Evolutionary conservation across 2,329 filamentous ascomycete genomes (phyloP).

Genomic region (Lachnellula occidentalis): DNA sequence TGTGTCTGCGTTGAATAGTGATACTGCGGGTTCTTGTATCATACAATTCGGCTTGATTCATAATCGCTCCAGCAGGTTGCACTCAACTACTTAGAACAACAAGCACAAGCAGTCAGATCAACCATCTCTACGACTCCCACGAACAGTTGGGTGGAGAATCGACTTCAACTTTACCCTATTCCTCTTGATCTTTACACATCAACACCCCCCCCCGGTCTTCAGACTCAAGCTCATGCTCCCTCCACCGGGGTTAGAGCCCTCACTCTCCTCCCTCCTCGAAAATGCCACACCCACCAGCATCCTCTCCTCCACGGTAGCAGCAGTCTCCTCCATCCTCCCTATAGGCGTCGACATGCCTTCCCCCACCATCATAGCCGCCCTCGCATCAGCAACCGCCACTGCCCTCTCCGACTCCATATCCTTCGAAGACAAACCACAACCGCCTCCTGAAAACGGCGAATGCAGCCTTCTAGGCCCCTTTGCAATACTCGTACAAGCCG

Average conservation of each 20-base stretch:
- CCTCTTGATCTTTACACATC: not conserved
- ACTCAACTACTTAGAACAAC: no score
- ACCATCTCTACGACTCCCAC: no score
- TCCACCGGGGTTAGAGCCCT: constrained; percentile 27
- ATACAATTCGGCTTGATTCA: no score
- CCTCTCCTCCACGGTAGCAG: constrained; percentile 21
- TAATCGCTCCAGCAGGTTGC: no score
- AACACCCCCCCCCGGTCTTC: not conserved
- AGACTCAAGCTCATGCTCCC: constrained; percentile 22
- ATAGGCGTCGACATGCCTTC: constrained; percentile 27
- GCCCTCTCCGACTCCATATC: constrained; percentile 11
- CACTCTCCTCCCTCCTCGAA: constrained; percentile 17
- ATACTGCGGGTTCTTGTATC: no score
- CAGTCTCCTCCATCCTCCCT: constrained; percentile 19
- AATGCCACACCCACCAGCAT: constrained; percentile 19
- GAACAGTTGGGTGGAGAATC: not conserved
- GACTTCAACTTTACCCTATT: not conserved
- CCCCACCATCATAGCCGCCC: constrained; percentile 28
- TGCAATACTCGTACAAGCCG: constrained; percentile 82
- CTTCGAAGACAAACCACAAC: not conserved
- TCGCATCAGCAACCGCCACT: constrained; percentile 26
- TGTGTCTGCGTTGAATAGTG: no score
- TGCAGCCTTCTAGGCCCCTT: constrained; percentile 87
- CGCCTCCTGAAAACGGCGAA: constrained; percentile 53
- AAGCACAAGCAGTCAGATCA: no score